Base-by-base conservation (phyloP, 257 asterid species). In the Solanum appendiculatum region DNA sequence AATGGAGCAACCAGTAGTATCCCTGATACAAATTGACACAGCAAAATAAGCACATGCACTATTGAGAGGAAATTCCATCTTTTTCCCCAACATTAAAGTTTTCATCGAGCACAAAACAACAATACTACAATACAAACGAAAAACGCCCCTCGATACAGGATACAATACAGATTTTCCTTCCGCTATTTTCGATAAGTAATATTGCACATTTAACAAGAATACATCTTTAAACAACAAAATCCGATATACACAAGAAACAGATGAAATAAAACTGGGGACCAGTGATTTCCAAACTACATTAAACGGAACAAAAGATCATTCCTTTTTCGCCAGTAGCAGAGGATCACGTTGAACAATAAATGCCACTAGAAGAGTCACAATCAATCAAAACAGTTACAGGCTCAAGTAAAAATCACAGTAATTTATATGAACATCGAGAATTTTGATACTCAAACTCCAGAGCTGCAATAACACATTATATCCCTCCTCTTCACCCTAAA, bases 1-100 rank as follows among this genome's bases (percentile, higher is more conserved):
- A 97, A 94, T 44, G 99, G 99, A 87, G 95, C 98, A 92, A 91
- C 97, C 90, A 94, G 90, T 29, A 90, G 86, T 81, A 94, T 86
- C 73, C 96, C 99, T 94, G 90, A 86, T 85, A 56, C 54, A 81
- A 85, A 54, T 29, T 15, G 7, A 78, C 51, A 25, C 29, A 46
- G 84, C 84, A 27, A 81, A 81, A 9, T 18, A 80, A 80, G 85
- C 31, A 56, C 12, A 48, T 29, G 68, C 85, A 48, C 9, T 11
- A 46, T 48, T 15, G 8, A 18, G 85, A 81, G 10, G 4, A 29
- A 48, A 18, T 46, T 81, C 85, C 44, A 48, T 48, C 29, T 46
- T 80, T 29, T 80, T 46, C 42, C 68, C 5, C 42, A 2, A 80
- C 1, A 78, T 78, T 44, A 78, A 78, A 27, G 63, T 78, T 78